A percentile compares a stretch with the other conserved stretches of the same genome.
phyloP scores from a whole-genome alignment of 2,329 filamentous ascomycete genomes.

The Ceratocystis eucalypticola region DNA sequence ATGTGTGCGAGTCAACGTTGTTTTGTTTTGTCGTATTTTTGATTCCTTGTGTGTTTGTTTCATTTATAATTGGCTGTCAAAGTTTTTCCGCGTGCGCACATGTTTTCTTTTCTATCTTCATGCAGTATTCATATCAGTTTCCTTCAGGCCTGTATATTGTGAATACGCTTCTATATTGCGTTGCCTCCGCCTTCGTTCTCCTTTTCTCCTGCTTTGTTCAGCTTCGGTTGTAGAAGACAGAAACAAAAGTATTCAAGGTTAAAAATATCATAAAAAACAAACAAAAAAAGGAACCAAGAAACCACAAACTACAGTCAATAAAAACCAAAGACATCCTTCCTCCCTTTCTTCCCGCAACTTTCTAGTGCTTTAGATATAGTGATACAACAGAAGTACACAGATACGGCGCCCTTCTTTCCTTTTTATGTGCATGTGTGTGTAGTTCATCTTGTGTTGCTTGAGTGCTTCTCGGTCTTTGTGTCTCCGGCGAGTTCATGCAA shows the following conservation, averaged over 20 bases:
- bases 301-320: neutral
- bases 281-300: neutral
- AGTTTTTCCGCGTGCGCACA: no score
- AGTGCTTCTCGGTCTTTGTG: neutral
- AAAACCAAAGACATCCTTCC: neutral
- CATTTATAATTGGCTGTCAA: neutral
- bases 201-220: neutral
- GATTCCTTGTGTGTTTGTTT: neutral
- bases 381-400: constrained; percentile 8
- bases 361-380: constrained; percentile 7
- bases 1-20: neutral
- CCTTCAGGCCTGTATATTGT: no score
- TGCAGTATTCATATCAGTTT: no score
- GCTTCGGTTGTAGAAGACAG: neutral
- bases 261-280: neutral
- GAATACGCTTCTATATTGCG: no score
- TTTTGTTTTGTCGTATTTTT: neutral
- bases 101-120: no score
- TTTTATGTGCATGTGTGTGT: neutral
- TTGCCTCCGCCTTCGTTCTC: neutral
- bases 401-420: neutral
- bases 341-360: neutral
- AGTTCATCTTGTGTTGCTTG: no score
- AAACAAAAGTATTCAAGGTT: neutral
- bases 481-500: neutral